Evolutionary conservation across 2,329 filamentous ascomycete genomes (phyloP).

Genomic region (Aspergillus terreus): DNA sequence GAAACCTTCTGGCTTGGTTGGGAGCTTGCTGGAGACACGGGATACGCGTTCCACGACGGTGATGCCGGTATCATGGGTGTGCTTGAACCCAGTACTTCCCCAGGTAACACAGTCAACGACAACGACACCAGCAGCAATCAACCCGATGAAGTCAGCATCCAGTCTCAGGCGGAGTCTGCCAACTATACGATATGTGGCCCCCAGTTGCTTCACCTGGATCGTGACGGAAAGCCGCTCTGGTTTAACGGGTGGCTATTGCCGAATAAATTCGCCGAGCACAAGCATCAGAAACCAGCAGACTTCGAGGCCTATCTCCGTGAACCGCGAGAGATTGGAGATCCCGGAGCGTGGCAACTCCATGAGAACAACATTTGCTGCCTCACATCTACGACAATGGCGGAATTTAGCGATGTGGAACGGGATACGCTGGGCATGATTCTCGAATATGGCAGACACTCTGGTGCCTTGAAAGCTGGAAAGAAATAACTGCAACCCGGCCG

Average conservation of each 20-base stretch:
- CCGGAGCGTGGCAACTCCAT: constrained; percentile 7
- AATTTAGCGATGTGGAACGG: constrained; percentile 2
- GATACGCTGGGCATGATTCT: constrained; percentile 4
- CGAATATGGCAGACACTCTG: background rate
- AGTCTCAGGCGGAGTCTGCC: background rate
- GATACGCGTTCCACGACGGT: constrained; percentile 45
- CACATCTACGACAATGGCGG: constrained; percentile 1
- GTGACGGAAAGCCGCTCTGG: constrained; percentile 42
- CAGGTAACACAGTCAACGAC: background rate
- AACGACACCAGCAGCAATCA: constrained; percentile 1
- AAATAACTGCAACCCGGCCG: background rate
- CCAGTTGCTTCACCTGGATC: constrained; percentile 45
- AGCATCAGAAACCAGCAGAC: constrained; percentile 31
- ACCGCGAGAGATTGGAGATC: constrained; percentile 1
- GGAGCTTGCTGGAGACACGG: constrained; percentile 42
- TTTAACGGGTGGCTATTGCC: constrained; percentile 45
- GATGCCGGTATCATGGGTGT: constrained; percentile 18
- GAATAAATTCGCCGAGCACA: constrained; percentile 41
- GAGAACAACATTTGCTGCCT: constrained; percentile 11
- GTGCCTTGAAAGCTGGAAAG: background rate
- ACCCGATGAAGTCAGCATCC: background rate
- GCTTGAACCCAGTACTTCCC: background rate
- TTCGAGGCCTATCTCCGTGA: constrained; percentile 26
- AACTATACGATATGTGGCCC: constrained; percentile 42
- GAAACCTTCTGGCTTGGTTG: constrained; percentile 51